Base-by-base conservation (phyloP, 257 asterid species). In the Solanum dulcamara region DNA sequence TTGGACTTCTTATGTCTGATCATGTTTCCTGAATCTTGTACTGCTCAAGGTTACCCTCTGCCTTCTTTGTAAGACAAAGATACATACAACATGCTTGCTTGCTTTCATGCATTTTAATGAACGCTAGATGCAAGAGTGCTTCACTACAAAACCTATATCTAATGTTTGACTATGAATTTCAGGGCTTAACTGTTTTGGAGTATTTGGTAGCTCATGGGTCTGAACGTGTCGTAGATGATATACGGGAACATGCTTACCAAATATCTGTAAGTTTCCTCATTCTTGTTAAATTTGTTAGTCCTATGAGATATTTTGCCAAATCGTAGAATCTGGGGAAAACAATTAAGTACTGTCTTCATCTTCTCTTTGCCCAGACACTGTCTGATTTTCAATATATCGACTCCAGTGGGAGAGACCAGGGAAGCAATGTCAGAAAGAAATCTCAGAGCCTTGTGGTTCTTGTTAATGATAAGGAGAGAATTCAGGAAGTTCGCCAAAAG, bases 351-450 rank as follows among this genome's bases (percentile, higher is more conserved):
- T 46, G 26, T 46, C 28, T 28, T 77, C 84, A 72, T 89, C 48
- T 82, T 83, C 53, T 85, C 80, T 84, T 85, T 84, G 86, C 68
- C 85, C 85, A 97, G 99, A 97, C 98, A 32, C 87, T 97, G 92
- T 94, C 98, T 44, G 99, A 97, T 88, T 97, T 97, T 89, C 99
- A 97, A 88, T 95, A 97, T 85, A 90, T 95, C 60, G 98, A 97
- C 92, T 97, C 99, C 84, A 93, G 93, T 87, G 99, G 98, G 86
- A 93, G 90, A 87, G 99, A 97, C 88, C 99, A 97, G 90, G 99
- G 99, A 67, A 92, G 89, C 91, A 97, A 94, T 90, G 99, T 97
- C 57, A 91, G 99, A 86, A 97, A 92, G 93, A 97, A 95, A 91
- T 94, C 99, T 89, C 99, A 97, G 89, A 89, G 94, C 90, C 93